Percentiles rank a stretch among this genome's conserved stretches.
Conservation (phyloP, 2,329 filamentous ascomycete species). For the Microdochium bolleyi region DNA sequence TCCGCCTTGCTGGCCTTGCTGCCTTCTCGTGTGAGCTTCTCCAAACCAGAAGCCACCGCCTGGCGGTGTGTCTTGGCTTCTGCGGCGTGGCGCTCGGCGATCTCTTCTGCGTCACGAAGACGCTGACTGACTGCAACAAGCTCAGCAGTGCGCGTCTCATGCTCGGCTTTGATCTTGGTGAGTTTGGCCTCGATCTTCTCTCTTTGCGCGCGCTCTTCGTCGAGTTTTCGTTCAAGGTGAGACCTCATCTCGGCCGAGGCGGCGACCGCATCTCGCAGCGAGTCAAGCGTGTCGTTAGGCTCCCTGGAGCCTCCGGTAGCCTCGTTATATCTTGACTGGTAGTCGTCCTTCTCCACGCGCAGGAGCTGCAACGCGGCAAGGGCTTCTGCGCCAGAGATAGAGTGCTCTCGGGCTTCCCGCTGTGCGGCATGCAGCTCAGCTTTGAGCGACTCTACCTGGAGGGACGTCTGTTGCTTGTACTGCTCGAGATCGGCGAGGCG, state of each 20-base stretch:
- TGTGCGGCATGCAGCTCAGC: constrained; percentile 78
- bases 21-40: constrained; percentile 57
- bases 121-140: constrained; percentile 67
- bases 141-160: constrained; percentile 73
- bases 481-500: constrained; percentile 77
- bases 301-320: constrained; percentile 59
- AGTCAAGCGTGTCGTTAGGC: constrained; percentile 62
- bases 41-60: constrained; percentile 74
- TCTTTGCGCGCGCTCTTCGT: constrained; percentile 71
- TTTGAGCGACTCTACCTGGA: constrained; percentile 78
- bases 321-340: constrained; percentile 61
- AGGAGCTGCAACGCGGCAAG: constrained; percentile 66
- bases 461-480: constrained; percentile 74
- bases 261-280: constrained; percentile 68
- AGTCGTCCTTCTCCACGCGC: constrained; percentile 77
- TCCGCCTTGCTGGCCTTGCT: constrained; percentile 38
- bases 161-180: constrained; percentile 68
- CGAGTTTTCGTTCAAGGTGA: constrained; percentile 71
- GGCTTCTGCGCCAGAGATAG: constrained; percentile 69
- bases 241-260: constrained; percentile 71
- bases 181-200: constrained; percentile 73
- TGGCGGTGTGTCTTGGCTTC: constrained; percentile 82
- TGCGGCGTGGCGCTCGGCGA: constrained; percentile 77
- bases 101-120: constrained; percentile 76
- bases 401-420: constrained; percentile 71